Evolutionary conservation across 78 protist species (phyloP), one percentile per base, ranked within the genome.

Genomic region (Monosiga brevicollis): DNA sequence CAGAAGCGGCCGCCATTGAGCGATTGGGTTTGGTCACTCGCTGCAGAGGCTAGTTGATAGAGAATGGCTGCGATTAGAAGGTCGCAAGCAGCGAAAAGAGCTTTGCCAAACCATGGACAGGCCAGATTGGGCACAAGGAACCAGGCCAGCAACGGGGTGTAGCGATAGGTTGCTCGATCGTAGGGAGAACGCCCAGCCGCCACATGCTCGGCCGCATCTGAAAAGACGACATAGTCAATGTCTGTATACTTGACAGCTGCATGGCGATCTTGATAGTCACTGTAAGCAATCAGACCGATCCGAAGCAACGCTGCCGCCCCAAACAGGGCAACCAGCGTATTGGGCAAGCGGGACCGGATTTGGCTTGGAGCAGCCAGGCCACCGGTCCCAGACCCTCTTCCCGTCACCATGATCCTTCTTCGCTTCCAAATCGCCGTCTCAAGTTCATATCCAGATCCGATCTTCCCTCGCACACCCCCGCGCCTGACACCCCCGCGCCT

Each of bases 161-260:
- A 97, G 49, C 99, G 82, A 79, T 93, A 97, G 11, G 98, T 95
- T 42, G 89, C 82, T 25, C 97, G 82, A 2, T 88, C 85, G 79
- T 87, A 97, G 6, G 99, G 99, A 32, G 91, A 79, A 34, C 71
- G 75, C 0, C 99, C 99, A 11, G 76, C 84, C 0, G 87, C 84
- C 38, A 92, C 92, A 2, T 78, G 55, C 54, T 85, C 71, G 2
- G 98, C 91, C 26, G 93, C 98, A 71, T 94, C 97, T 36, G 96
- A 90, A 62, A 94, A 91, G 29, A 97, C 98, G 71, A 42, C 83
- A 85, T 95, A 96, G 81, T 95, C 99, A 1, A 94, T 89, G 88
- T 96, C 98, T 42, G 97, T 95, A 87, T 94, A 96, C 86, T 91
- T 89, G 29, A 94, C 96, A 6, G 29, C 15, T 49, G n/a, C n/a